Conservation (phyloP, 805 yeast species). For the Starmerella tilneyi region DNA sequence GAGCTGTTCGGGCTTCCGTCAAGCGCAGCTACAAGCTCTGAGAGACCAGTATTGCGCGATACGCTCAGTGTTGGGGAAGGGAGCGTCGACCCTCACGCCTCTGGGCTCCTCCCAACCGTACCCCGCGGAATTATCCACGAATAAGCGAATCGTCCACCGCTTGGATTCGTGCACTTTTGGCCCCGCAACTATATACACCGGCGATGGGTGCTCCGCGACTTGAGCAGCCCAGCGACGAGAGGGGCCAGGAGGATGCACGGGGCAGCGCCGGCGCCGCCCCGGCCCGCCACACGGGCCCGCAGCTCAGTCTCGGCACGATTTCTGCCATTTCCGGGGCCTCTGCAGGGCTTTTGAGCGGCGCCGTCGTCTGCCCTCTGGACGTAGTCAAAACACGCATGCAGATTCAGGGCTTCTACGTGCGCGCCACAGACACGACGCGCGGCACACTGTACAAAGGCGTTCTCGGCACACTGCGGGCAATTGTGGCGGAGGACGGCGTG, state of each 20-base stretch:
- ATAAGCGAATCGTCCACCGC: not conserved
- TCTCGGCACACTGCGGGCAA: constrained; percentile 50
- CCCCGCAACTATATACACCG: not conserved
- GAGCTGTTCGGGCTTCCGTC: not conserved
- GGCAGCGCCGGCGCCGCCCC: not conserved
- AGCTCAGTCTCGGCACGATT: constrained; percentile 27
- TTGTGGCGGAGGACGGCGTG: constrained; percentile 66
- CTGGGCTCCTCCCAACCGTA: not conserved
- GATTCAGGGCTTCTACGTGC: constrained; percentile 57
- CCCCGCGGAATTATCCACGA: constrained; percentile 1
- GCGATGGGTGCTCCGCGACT: constrained; percentile 2
- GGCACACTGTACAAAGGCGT: constrained; percentile 23
- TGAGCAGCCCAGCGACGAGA: constrained; percentile 3
- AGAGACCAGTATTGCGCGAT: too few species aligned
- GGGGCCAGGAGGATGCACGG: not conserved
- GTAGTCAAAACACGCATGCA: constrained; percentile 91
- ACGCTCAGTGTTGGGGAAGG: too few species aligned
- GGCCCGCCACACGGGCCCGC: constrained; percentile 4
- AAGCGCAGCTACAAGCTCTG: too few species aligned
- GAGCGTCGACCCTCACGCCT: not conserved
- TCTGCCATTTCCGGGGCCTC: constrained; percentile 82
- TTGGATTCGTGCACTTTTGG: constrained; percentile 2
- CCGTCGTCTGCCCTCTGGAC: constrained; percentile 87
- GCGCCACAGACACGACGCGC: constrained; percentile 3
- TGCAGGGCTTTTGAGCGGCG: constrained; percentile 86